A percentile compares a stretch with the other conserved stretches of the same genome.
Conservation (phyloP, 202 grass and related monocot genomes). For the Carex arenaria region DNA sequence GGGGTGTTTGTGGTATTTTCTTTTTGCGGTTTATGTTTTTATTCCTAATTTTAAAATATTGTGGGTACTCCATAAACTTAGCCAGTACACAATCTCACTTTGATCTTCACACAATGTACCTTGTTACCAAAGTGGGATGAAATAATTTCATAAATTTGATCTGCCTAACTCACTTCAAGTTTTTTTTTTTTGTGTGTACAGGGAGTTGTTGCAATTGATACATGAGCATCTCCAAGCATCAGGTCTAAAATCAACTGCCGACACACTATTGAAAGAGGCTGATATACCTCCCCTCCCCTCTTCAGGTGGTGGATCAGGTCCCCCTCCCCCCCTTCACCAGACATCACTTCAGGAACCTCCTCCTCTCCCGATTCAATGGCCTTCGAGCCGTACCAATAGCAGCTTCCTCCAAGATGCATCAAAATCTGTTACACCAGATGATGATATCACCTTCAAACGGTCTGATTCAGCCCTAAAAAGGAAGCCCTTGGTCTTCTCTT, state of each 20-base stretch:
- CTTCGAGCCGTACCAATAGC: conserved; percentile 51
- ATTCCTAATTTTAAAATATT: not conserved
- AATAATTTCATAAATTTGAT: not conserved
- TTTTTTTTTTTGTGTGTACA: conserved; percentile 14
- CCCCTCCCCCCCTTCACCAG: conserved; percentile 56
- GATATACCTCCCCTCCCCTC: conserved; percentile 59
- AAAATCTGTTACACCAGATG: conserved; percentile 29
- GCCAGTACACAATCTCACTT: not conserved
- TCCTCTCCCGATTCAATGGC: conserved; percentile 66
- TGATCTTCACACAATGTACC: not conserved
- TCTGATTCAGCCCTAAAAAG: conserved; percentile 57
- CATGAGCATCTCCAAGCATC: conserved; percentile 95
- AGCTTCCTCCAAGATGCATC: conserved; percentile 52
- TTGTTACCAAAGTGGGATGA: not conserved
- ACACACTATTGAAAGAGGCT: conserved; percentile 85
- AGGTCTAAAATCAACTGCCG: conserved; percentile 70
- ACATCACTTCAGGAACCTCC: conserved; percentile 49
- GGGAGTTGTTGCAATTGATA: conserved; percentile 90
- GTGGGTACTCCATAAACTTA: not conserved
- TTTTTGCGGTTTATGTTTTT: conserved; percentile 5
- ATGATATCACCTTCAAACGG: conserved; percentile 36
- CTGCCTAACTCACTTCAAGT: not conserved
- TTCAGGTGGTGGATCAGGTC: conserved; percentile 22
- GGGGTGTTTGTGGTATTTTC: not conserved
- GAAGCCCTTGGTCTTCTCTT: conserved; percentile 69